These are phyloP conservation scores for Aspergillus aculeatinus DNA, from an alignment of 2,329 filamentous ascomycete genomes.

Conservation along the genomic window DNA sequence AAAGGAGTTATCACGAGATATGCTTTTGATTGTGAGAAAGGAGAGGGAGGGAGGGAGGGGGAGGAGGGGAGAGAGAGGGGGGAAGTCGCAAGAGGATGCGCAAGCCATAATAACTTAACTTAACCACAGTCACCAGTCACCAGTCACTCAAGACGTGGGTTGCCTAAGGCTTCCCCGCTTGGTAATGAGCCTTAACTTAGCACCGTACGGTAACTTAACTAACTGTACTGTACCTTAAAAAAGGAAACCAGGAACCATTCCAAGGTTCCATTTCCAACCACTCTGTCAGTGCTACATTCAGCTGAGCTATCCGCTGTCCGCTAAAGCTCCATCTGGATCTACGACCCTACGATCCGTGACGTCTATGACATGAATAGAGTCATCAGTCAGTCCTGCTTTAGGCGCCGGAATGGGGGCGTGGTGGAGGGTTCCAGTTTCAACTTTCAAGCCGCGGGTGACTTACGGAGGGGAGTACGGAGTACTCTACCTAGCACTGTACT, in stretches of 20 bases:
- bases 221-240: no score
- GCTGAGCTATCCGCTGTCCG: no score
- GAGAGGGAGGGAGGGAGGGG: background rate
- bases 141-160: background rate
- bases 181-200: no score
- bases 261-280: background rate
- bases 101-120: background rate
- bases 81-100: constrained; percentile 6
- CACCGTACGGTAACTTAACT: no score
- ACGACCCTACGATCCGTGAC: background rate
- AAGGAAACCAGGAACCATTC: background rate
- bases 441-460: no score
- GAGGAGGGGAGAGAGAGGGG: background rate
- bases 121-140: background rate
- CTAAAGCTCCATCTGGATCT: no score
- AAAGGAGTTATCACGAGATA: background rate
- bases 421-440: background rate
- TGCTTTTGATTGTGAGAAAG: background rate
- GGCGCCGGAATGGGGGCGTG: background rate
- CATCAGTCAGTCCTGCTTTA: background rate
- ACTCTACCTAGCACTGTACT: no score
- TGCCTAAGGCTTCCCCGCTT: background rate
- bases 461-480: no score
- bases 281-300: no score
- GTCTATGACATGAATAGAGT: background rate